Evolutionary conservation across 805 yeast species (phyloP).

Genomic region (Nematodospora valgi): DNA sequence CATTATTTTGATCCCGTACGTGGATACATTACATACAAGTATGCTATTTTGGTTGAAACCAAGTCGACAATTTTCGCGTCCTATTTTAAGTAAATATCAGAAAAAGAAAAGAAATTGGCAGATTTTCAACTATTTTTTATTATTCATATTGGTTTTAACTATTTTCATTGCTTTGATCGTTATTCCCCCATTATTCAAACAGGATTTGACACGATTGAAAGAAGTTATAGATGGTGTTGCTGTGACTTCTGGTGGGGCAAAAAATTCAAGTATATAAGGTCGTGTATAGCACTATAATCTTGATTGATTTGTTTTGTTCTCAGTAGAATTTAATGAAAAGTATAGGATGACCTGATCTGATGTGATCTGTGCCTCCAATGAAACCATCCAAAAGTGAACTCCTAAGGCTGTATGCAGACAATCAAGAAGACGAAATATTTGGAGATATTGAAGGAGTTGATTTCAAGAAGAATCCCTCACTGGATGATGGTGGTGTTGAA

Average conservation of each 20-base stretch:
- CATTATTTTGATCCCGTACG: constrained; percentile 40
- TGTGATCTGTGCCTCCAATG: too few species aligned
- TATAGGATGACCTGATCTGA: too few species aligned
- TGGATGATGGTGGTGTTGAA: constrained; percentile 3
- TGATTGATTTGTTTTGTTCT: too few species aligned
- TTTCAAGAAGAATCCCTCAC: constrained; percentile 2
- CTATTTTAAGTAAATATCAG: constrained; percentile 39
- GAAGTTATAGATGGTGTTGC: constrained; percentile 1
- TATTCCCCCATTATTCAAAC: constrained; percentile 44
- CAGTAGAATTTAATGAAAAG: too few species aligned
- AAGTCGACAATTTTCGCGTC: constrained; percentile 29
- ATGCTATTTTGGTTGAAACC: constrained; percentile 51
- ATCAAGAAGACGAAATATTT: constrained; percentile 12
- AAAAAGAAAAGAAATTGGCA: constrained; percentile 19
- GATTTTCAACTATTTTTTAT: constrained; percentile 43
- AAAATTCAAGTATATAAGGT: too few species aligned
- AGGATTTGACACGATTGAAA: constrained; percentile 8
- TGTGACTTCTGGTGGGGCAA: not conserved
- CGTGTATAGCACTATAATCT: too few species aligned
- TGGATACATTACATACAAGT: constrained; percentile 47
- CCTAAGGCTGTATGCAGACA: constrained; percentile 7
- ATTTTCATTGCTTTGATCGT: constrained; percentile 40
- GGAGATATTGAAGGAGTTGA: constrained; percentile 10
- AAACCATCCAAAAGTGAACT: constrained; percentile 4
- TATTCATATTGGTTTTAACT: constrained; percentile 42